These are phyloP conservation scores for Colletotrichum truncatum DNA, from an alignment of 2,329 filamentous ascomycete genomes.

Conservation along the genomic window DNA sequence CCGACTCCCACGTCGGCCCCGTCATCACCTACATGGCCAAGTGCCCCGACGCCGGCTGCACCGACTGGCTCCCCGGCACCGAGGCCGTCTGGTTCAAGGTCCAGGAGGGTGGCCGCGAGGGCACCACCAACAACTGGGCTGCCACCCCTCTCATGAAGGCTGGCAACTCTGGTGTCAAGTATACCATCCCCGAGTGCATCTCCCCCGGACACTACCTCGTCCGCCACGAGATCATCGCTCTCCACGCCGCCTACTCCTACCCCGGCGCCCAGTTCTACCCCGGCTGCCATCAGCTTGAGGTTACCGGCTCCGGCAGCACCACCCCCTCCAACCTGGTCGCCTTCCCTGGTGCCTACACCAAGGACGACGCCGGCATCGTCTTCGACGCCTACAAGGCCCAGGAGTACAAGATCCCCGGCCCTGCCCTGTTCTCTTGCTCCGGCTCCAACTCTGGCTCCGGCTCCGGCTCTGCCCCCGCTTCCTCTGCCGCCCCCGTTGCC, in stretches of 20 bases:
- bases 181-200: constrained; percentile 60
- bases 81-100: constrained; percentile 64
- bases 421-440: constrained; percentile 56
- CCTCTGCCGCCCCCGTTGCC: neutral
- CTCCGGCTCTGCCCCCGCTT: constrained; percentile 6
- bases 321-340: constrained; percentile 48
- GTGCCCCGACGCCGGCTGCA: constrained; percentile 62
- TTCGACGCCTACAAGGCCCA: constrained; percentile 57
- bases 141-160: constrained; percentile 53
- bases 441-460: constrained; percentile 20
- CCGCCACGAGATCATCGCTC: constrained; percentile 61
- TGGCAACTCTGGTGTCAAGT: constrained; percentile 50
- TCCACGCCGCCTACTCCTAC: constrained; percentile 53
- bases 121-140: constrained; percentile 59
- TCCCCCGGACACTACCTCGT: constrained; percentile 60
- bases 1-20: constrained; percentile 61
- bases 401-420: constrained; percentile 57
- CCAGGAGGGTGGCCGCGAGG: constrained; percentile 56
- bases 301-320: constrained; percentile 53
- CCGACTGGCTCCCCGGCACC: constrained; percentile 56
- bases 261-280: constrained; percentile 63
- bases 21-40: constrained; percentile 68
- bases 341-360: constrained; percentile 60
- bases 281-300: constrained; percentile 61
- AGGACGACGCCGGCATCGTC: constrained; percentile 54